These are phyloP conservation scores for Aquanectria penicillioides DNA, from an alignment of 2,329 filamentous ascomycete genomes.

Conservation along the genomic window DNA sequence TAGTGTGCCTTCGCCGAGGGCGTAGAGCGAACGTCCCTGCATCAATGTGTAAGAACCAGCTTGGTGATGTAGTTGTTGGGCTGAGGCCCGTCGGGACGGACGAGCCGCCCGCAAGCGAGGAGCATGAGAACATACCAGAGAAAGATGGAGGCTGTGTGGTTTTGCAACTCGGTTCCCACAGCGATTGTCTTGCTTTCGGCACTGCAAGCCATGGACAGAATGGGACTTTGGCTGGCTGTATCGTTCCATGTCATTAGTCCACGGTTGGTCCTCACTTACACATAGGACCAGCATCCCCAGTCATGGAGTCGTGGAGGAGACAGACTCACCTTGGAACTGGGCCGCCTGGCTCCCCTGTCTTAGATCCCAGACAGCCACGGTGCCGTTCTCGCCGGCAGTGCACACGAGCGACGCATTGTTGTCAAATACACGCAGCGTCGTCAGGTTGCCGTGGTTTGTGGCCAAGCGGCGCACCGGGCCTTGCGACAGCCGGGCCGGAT, in stretches of 20 bases:
- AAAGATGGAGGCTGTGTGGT: slow-evolving; percentile 68
- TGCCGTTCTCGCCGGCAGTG: slow-evolving; percentile 78
- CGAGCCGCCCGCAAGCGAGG: no score
- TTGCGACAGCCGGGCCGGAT: slow-evolving; percentile 64
- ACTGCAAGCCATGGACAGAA: slow-evolving; percentile 74
- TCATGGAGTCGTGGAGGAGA: no score
- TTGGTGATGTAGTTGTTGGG: no score
- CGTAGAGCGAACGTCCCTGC: slow-evolving; percentile 68
- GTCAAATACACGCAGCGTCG: slow-evolving; percentile 68
- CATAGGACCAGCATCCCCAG: no score
- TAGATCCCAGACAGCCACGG: slow-evolving; percentile 73
- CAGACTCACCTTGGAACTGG: slow-evolving; percentile 58
- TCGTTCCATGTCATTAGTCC: neutral
- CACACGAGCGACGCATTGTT: slow-evolving; percentile 64
- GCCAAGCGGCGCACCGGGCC: slow-evolving; percentile 59
- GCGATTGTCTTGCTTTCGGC: slow-evolving; percentile 68
- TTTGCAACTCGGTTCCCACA: slow-evolving; percentile 77
- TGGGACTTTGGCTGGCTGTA: slow-evolving; percentile 57
- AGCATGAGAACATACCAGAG: slow-evolving; percentile 62
- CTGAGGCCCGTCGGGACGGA: no score
- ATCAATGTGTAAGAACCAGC: no score
- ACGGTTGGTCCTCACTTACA: neutral
- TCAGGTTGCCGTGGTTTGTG: slow-evolving; percentile 70
- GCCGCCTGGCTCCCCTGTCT: slow-evolving; percentile 58
- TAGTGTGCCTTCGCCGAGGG: slow-evolving; percentile 62